Percentiles rank a stretch among this genome's conserved stretches.
phyloP scores from a whole-genome alignment of 345 rosid species.

The Excoecaria cochinchinensis region DNA sequence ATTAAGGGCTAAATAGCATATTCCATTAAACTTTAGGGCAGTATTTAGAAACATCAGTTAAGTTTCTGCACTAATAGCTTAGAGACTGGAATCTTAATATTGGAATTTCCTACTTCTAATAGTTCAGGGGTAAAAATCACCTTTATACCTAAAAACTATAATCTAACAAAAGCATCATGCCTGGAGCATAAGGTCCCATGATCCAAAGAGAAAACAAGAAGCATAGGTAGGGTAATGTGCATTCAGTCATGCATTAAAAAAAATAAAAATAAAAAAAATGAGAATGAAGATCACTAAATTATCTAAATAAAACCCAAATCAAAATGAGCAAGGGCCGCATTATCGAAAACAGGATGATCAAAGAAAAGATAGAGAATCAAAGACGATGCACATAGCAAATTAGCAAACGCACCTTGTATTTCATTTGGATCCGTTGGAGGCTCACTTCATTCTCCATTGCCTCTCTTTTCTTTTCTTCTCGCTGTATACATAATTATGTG shows the following conservation, averaged over 20 bases:
- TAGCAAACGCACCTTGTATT: constrained; percentile 58
- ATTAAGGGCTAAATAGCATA: no score
- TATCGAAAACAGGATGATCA: neutral
- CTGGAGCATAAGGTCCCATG: neutral
- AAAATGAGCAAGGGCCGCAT: neutral
- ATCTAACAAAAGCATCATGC: neutral
- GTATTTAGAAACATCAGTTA: no score
- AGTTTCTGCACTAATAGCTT: no score
- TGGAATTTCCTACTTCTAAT: no score
- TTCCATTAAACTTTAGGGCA: no score
- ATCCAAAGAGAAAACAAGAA: neutral
- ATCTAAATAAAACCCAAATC: neutral
- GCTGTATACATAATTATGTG: constrained; percentile 41
- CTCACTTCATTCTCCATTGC: constrained; percentile 80
- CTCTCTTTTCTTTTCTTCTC: constrained; percentile 96
- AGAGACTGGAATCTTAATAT: no score
- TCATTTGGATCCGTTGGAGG: constrained; percentile 89
- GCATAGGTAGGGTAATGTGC: neutral
- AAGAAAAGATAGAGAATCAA: neutral
- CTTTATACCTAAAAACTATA: neutral
- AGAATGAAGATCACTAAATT: neutral
- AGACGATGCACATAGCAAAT: constrained; percentile 9
- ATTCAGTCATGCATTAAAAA: no score
- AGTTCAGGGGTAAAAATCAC: no score
- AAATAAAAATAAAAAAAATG: neutral